A percentile compares a stretch with the other conserved stretches of the same genome.
These are phyloP conservation scores for Trichoderma koningii DNA, from an alignment of 2,329 filamentous ascomycete genomes.

Conservation along the genomic window DNA sequence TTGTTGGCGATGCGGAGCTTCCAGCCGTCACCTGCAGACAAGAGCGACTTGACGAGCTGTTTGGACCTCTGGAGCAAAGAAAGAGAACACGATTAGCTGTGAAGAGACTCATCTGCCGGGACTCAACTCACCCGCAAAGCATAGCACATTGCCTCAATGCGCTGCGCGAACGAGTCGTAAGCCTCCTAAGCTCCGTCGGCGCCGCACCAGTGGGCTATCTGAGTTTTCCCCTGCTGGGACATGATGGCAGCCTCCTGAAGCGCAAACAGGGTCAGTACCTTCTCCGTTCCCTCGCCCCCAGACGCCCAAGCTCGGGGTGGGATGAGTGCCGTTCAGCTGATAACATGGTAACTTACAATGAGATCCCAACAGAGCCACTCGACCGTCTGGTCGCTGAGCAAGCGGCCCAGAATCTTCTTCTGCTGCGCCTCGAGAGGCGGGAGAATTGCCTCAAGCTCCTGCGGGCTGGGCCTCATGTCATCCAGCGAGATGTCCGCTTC, in stretches of 20 bases:
- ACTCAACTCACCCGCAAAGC: slow-evolving; percentile 29
- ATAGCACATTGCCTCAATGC: slow-evolving; percentile 35
- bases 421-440: slow-evolving; percentile 31
- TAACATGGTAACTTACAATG: slow-evolving; percentile 28
- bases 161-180: slow-evolving; percentile 32
- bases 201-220: slow-evolving; percentile 34
- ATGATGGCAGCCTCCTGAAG: slow-evolving; percentile 31
- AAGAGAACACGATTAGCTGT: background rate
- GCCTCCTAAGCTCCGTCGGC: slow-evolving; percentile 38
- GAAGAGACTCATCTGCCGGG: too few species aligned
- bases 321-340: too few species aligned
- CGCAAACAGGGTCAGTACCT: background rate
- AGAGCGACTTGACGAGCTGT: slow-evolving; percentile 37
- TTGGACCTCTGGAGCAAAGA: slow-evolving; percentile 31
- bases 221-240: slow-evolving; percentile 35
- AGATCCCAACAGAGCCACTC: slow-evolving; percentile 35
- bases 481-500: slow-evolving; percentile 8
- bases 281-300: background rate
- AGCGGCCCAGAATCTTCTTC: slow-evolving; percentile 31
- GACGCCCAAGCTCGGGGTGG: background rate
- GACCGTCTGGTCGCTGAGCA: slow-evolving; percentile 31
- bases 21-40: slow-evolving; percentile 34
- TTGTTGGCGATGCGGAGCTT: slow-evolving; percentile 35
- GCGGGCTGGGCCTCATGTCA: slow-evolving; percentile 26
- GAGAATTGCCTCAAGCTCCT: slow-evolving; percentile 25